phyloP scores from a whole-genome alignment of 1,284 basidiomycete genomes.

The Neotropicomus parvogracilis region DNA sequence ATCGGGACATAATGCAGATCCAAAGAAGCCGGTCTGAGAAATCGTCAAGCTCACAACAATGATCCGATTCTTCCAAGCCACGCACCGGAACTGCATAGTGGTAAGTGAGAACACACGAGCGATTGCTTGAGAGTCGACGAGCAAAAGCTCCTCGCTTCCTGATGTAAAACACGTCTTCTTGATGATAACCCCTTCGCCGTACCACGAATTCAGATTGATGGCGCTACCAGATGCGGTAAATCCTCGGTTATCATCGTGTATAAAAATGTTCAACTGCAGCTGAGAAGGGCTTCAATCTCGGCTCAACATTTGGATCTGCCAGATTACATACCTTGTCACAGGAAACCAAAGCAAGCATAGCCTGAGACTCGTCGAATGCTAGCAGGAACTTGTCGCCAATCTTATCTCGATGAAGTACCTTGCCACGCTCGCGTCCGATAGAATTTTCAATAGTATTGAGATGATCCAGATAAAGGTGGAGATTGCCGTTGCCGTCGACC shows the following conservation, averaged over 20 bases:
- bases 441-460: slow-evolving; percentile 34
- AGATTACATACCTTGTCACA: slow-evolving; percentile 36
- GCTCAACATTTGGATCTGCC: not conserved
- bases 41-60: not conserved
- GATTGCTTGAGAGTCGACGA: slow-evolving; percentile 42
- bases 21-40: slow-evolving; percentile 45
- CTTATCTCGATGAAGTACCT: slow-evolving; percentile 41
- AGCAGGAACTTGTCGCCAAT: slow-evolving; percentile 43
- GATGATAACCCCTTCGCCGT: slow-evolving; percentile 34
- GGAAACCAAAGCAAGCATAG: slow-evolving; percentile 43
- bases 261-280: slow-evolving; percentile 42
- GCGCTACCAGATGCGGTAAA: slow-evolving; percentile 40
- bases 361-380: slow-evolving; percentile 48
- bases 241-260: slow-evolving; percentile 38
- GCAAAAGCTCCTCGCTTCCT: slow-evolving; percentile 48
- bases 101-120: slow-evolving; percentile 50
- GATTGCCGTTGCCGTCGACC: slow-evolving; percentile 30
- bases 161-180: slow-evolving; percentile 38
- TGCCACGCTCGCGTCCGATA: slow-evolving; percentile 28
- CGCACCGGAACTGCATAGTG: slow-evolving; percentile 51
- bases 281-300: slow-evolving; percentile 16
- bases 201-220: slow-evolving; percentile 45
- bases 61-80: not conserved
- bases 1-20: slow-evolving; percentile 36
- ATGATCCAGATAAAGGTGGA: slow-evolving; percentile 41